phyloP scores from a whole-genome alignment of 306 rosid genomes.

The Prunus kanzakura region DNA sequence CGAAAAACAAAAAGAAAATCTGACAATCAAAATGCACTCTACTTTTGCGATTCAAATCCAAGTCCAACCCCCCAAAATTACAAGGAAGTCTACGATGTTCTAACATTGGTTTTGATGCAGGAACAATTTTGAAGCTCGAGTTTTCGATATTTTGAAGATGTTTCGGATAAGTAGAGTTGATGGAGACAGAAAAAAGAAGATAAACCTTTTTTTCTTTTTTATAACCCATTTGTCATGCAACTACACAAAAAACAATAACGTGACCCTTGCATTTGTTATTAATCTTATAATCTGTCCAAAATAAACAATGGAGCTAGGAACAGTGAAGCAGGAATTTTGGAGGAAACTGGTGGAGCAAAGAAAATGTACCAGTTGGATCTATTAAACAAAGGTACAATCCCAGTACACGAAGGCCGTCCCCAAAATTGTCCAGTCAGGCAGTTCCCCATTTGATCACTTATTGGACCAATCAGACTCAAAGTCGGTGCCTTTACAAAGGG shows the following conservation, averaged over 20 bases:
- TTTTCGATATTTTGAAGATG: not conserved
- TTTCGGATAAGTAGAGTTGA: not conserved
- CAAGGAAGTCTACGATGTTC: not conserved
- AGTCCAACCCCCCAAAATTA: too few species aligned
- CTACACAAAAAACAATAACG: not conserved
- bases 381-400: not conserved
- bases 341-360: not conserved
- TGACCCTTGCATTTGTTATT: not conserved
- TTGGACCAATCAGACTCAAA: not conserved
- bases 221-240: not conserved
- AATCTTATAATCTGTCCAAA: not conserved
- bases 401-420: not conserved
- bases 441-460: not conserved
- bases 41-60: too few species aligned
- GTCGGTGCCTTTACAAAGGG: conserved; percentile 5
- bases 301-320: conserved; percentile 5
- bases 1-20: too few species aligned
- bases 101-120: not conserved
- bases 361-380: not conserved
- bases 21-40: too few species aligned
- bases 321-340: not conserved
- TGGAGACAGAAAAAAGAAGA: not conserved
- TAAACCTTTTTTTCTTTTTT: not conserved
- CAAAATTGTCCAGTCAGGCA: not conserved
- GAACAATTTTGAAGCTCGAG: not conserved